Evolutionary conservation across 805 yeast genomes (phyloP).

Genomic region (Dipodascus albidus): DNA sequence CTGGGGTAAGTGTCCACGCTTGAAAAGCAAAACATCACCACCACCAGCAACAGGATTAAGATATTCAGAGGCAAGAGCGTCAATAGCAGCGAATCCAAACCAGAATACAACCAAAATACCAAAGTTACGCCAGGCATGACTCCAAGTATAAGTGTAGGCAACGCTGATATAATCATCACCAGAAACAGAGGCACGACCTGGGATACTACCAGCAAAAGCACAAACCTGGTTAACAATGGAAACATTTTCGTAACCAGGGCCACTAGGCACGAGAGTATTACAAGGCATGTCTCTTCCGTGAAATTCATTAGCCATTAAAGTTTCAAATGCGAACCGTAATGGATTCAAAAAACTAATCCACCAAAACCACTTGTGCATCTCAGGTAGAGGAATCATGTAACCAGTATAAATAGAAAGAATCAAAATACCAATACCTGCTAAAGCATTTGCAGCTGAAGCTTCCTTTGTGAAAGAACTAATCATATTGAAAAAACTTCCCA

Average conservation of each 20-base stretch:
- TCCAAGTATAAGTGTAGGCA: slow-evolving; percentile 39
- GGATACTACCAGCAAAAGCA: slow-evolving; percentile 45
- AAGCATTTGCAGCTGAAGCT: slow-evolving; percentile 44
- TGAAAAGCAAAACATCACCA: slow-evolving; percentile 24
- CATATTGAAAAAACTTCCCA: slow-evolving; percentile 42
- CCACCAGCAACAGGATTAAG: slow-evolving; percentile 23
- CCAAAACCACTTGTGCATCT: slow-evolving; percentile 62
- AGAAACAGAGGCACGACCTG: slow-evolving; percentile 40
- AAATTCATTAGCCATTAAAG: slow-evolving; percentile 56
- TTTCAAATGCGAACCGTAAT: slow-evolving; percentile 46
- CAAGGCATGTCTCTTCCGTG: slow-evolving; percentile 46
- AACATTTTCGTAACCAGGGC: slow-evolving; percentile 37
- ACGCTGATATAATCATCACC: slow-evolving; percentile 48
- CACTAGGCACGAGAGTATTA: slow-evolving; percentile 45
- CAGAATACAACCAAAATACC: slow-evolving; percentile 52
- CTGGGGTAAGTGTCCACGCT: slow-evolving; percentile 27
- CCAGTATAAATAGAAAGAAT: slow-evolving; percentile 51
- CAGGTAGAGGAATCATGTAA: slow-evolving; percentile 43
- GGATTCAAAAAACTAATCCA: slow-evolving; percentile 56
- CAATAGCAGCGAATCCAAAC: slow-evolving; percentile 25
- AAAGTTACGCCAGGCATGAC: slow-evolving; percentile 71
- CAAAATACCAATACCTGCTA: slow-evolving; percentile 47
- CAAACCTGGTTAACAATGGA: slow-evolving; percentile 37
- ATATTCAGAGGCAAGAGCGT: slow-evolving; percentile 25
- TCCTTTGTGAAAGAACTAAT: slow-evolving; percentile 40